Base-by-base conservation (phyloP, 1,284 basidiomycete genomes). In the Cutaneotrichosporon spelunceum region DNA sequence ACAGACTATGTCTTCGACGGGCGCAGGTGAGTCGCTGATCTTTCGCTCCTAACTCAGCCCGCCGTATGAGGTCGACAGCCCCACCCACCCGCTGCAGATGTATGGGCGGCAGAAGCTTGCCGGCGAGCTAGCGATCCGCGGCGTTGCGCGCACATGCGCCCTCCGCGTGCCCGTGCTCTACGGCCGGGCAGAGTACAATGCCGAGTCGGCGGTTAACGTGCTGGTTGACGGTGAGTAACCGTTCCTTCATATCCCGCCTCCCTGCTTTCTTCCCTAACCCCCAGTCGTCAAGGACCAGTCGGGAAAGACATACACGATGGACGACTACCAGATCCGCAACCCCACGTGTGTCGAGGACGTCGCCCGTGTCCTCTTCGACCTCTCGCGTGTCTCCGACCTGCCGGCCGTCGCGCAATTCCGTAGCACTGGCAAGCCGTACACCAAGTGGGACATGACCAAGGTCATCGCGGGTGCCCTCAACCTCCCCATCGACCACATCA, bases 341-440 rank as follows among this genome's bases (percentile, higher is more conserved):
- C 82, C 82, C 2, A 83, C 82, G 14, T 79, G 78, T 61, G 81
- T 82, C 9, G 69, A 67, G 23, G 82, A 83, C 62, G 78, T 83
- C 33, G 80, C 79, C 8, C 69, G 73, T 6, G 77, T 79, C 5
- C 68, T 82, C 34, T 72, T 77, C 59, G 76, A 79, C 56, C 71
- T 83, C 34, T 56, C 70, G 26, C 74, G 74, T 62, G 61, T 74
- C 45, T 57, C 56, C 4, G 7, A 72, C 29, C 68, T 79, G 4
- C 77, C 78, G 10, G 57, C 74, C 0, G 80, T 77, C 49, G 63
- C 81, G 16, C 82, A 83, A 68, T 82, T 80, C 67, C 72, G 78
- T 24, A 79, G 81, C 11, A 72, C 76, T 10, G 77, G 78, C 24
- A 75, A 79, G 2, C 33, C 67, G 3, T 70, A 81, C 65, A 82